phyloP scores from a whole-genome alignment of 495 filamentous ascomycete genomes.

The Neurospora tetraspora region DNA sequence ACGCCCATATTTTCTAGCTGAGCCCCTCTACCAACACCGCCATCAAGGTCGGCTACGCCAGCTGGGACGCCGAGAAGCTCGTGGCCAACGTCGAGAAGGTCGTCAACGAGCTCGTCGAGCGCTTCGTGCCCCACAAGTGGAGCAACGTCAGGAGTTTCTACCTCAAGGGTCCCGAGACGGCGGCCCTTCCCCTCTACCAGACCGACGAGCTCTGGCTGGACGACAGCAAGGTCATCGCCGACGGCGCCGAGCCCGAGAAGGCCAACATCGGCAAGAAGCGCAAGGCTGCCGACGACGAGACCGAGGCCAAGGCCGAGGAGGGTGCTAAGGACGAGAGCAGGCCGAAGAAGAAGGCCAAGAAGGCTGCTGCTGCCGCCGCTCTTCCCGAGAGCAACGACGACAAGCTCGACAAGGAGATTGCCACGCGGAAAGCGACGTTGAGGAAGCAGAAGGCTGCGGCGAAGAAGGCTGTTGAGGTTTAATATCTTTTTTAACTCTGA shows the following conservation, averaged over 20 bases:
- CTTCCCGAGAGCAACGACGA: slow-evolving; percentile 39
- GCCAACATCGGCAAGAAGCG: slow-evolving; percentile 60
- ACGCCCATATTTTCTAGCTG: slow-evolving; percentile 3
- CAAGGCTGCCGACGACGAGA: slow-evolving; percentile 35
- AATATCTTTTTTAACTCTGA: background rate
- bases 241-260: slow-evolving; percentile 46
- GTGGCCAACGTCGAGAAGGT: slow-evolving; percentile 70
- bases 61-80: slow-evolving; percentile 63
- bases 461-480: slow-evolving; percentile 27
- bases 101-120: slow-evolving; percentile 55
- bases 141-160: slow-evolving; percentile 71
- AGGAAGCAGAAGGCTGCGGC: slow-evolving; percentile 53
- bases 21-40: slow-evolving; percentile 24
- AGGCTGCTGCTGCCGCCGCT: slow-evolving; percentile 18
- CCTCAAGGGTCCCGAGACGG: slow-evolving; percentile 79
- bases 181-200: slow-evolving; percentile 83
- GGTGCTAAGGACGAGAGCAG: slow-evolving; percentile 27
- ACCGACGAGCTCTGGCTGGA: slow-evolving; percentile 83
- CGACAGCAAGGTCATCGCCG: slow-evolving; percentile 62
- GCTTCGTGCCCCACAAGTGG: slow-evolving; percentile 76
- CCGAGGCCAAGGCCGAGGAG: slow-evolving; percentile 37
- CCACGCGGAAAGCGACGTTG: slow-evolving; percentile 48
- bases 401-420: slow-evolving; percentile 49
- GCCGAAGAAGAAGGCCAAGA: slow-evolving; percentile 44
- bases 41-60: slow-evolving; percentile 61